Evolutionary conservation across 2,329 filamentous ascomycete species (phyloP), one percentile per base, ranked within the genome.

Genomic region (Calycina herbarum): DNA sequence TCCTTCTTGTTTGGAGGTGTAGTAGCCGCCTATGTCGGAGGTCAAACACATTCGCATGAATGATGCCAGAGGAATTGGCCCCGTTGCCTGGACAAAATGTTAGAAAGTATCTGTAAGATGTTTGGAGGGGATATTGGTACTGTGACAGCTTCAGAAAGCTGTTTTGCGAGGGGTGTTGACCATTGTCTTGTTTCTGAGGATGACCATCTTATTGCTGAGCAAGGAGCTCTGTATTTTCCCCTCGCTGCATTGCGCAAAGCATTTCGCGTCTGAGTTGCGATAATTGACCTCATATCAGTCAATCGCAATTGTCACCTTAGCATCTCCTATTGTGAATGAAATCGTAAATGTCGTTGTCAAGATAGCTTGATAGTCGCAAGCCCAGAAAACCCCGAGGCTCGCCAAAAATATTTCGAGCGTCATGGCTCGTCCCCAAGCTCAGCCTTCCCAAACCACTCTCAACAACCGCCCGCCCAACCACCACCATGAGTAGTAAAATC

Each of bases 31-130:
- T 48, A 93, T 80, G 67, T 95, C 92, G 11, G 92, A 91, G 0
- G 95, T 99, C 69, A 99, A 86, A 77, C 94, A 97, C 89, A 98
- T 96, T 76, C 95, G 94, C 95, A 99, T 99, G 78, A 94, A 99
- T 62, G 93, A 90, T 5, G 95, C 94, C 67, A 99, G 86, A 0
- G 95, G 92, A 33, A 98, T 88, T 3, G 95, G 94, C 0, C 95
- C 95, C 11, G 95, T 98, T 51, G 90, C 87, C 88, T 91, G 71
- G 17, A 42, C 48, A 57, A 15, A 79, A 80, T 82, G 60, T 76
- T 62, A 77, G 72, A 42, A 61, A 33, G 1, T 38, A n/a, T 35
- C 8, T 51, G 13, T 6, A 45, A 15, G 31, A n/a, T 27, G 48
- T 58, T 45, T 45, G 31, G n/a, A 24, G 40, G 58, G 17, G 38